Conservation (phyloP, 306 rosid species). For the Geum urbanum region DNA sequence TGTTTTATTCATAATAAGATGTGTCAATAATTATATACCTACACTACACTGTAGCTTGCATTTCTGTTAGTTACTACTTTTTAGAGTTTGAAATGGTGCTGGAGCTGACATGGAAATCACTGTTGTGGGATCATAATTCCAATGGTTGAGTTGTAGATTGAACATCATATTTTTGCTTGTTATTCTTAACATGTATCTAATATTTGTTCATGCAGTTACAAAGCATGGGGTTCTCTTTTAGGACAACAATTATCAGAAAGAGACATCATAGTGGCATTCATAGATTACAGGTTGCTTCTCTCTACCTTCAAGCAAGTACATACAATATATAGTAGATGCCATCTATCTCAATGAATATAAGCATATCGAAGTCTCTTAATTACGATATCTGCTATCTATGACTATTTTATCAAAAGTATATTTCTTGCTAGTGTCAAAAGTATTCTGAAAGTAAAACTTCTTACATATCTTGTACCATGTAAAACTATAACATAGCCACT, state of each 20-base stretch:
- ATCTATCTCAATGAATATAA: not conserved
- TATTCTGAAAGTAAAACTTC: not conserved
- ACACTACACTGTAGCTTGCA: conserved; percentile 3
- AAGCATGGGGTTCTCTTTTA: conserved; percentile 95
- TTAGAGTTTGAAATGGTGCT: not conserved
- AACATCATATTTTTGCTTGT: not conserved
- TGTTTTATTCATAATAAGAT: no score
- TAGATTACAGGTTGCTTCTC: conserved; percentile 71
- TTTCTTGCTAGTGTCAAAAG: not conserved
- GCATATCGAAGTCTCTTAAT: not conserved
- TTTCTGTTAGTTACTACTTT: not conserved
- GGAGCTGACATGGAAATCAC: conserved; percentile 5
- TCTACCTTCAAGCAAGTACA: conserved; percentile 1
- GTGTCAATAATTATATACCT: no score
- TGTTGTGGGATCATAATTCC: not conserved
- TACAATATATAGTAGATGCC: conserved; percentile 1
- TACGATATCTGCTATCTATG: not conserved
- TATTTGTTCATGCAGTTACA: conserved; percentile 51
- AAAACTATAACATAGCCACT: not conserved
- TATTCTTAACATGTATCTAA: not conserved
- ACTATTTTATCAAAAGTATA: not conserved
- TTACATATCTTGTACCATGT: not conserved
- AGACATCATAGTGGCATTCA: conserved; percentile 88
- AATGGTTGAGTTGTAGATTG: not conserved
- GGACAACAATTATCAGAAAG: conserved; percentile 87